Evolutionary conservation across 768 basidiomycete species (phyloP), one percentile per base, ranked within the genome.

Genomic region (Trametes meyenii): DNA sequence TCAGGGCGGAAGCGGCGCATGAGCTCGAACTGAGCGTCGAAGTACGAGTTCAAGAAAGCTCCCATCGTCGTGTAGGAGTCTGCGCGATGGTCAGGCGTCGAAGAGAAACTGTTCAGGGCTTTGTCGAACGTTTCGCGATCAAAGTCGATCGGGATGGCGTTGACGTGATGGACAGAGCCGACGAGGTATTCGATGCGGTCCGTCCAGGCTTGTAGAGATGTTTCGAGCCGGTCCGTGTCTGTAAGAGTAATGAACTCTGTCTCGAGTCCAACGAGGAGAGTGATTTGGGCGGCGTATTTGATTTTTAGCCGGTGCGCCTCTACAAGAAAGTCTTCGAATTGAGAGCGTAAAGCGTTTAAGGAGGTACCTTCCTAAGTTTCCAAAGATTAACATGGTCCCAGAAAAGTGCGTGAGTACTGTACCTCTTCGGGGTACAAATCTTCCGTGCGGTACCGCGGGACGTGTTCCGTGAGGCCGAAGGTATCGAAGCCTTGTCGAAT

Each of bases 341-440:
- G 90, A 1, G 73, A 67, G 14, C 72, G 70, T 29, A 98, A 81
- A 44, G 75, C 77, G 45, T 76, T 72, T 2, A 84, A 75, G 6
- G 82, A 73, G 49, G 90, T 62, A 36, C 79, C 83, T 65, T 78
- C 76, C 92, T 96, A 64, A 55, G 62, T 51, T 53, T 50, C 50
- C 55, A 36, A 23, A 50, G 46, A 56, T 19, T 61, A 72, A 63
- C 64, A 46, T 49, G 17, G 5, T 35, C 19, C n/a, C 2, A 6
- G 46, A 19, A 13, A 17, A 42, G 60, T 58, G 16, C 33, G 29
- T 10, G 44, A 4, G 26, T 1, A 29, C 19, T 10, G 4, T 71
- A 96, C 95, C 86, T 99, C 97, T 78, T 98, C 97, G 19, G 96
- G 96, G 73, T 97, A 98, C 29, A 98, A 77, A 72, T 99, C 95